These are phyloP conservation scores for Amylocystis lapponica DNA, from an alignment of 768 basidiomycete genomes.

Conservation along the genomic window DNA sequence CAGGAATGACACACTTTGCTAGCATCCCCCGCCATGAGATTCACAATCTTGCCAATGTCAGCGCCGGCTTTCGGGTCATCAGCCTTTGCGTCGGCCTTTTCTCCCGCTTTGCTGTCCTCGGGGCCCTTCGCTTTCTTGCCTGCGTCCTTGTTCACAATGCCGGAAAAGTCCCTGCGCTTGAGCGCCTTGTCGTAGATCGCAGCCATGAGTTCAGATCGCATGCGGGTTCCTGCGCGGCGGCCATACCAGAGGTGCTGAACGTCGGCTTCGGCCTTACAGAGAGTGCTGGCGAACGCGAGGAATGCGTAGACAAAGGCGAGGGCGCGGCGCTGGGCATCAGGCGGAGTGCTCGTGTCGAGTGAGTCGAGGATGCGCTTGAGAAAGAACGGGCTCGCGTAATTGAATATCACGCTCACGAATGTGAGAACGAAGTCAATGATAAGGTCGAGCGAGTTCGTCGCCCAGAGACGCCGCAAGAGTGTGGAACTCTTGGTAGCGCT, in stretches of 20 bases:
- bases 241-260: constrained; percentile 77
- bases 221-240: constrained; percentile 66
- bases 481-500: constrained; percentile 28
- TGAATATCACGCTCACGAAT: constrained; percentile 62
- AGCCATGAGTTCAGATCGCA: constrained; percentile 77
- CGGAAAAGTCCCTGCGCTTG: constrained; percentile 78
- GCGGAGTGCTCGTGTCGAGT: constrained; percentile 34
- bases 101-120: too few relatives aligned
- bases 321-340: constrained; percentile 45
- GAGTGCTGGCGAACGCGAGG: constrained; percentile 59
- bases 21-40: constrained; percentile 80
- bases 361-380: constrained; percentile 69
- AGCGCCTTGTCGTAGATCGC: constrained; percentile 86
- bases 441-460: constrained; percentile 42
- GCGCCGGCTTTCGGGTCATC: constrained; percentile 69
- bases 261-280: constrained; percentile 61
- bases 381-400: constrained; percentile 82
- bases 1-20: constrained; percentile 36
- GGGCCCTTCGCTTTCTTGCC: constrained; percentile 26
- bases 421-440: constrained; percentile 64
- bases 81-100: constrained; percentile 28
- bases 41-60: constrained; percentile 86
- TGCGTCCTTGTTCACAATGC: constrained; percentile 55
- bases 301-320: constrained; percentile 75
- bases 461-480: constrained; percentile 39